Evolutionary conservation across 495 filamentous ascomycete genomes (phyloP).

Genomic region (Wilcoxina mikolae): DNA sequence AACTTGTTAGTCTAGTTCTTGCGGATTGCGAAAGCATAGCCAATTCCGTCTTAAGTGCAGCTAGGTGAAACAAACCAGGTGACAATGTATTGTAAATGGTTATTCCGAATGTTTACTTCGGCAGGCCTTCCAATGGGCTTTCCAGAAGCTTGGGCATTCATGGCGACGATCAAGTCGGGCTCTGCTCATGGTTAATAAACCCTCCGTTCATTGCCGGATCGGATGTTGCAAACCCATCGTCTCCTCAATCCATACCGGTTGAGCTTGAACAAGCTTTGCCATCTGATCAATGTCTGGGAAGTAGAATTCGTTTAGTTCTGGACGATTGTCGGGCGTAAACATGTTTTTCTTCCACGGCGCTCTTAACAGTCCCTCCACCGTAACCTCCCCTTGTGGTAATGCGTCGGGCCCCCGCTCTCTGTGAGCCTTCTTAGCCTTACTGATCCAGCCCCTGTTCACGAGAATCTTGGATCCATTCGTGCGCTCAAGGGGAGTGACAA

Average conservation of each 20-base stretch:
- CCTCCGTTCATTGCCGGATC: slow-evolving; percentile 4
- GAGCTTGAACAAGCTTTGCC: slow-evolving; percentile 69
- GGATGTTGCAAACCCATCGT: slow-evolving; percentile 55
- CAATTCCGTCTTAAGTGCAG: slow-evolving; percentile 3
- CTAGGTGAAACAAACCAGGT: slow-evolving; percentile 57
- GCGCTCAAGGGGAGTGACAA: slow-evolving; percentile 79
- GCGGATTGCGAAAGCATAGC: not conserved
- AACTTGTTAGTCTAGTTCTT: slow-evolving; percentile 4
- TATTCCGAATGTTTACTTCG: slow-evolving; percentile 88
- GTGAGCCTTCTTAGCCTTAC: slow-evolving; percentile 52
- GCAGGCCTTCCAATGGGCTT: slow-evolving; percentile 82
- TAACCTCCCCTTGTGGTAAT: slow-evolving; percentile 51
- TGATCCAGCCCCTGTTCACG: slow-evolving; percentile 82
- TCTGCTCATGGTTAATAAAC: slow-evolving; percentile 35
- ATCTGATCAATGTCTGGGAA: slow-evolving; percentile 91
- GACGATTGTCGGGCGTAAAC: slow-evolving; percentile 84
- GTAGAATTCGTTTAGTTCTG: slow-evolving; percentile 71
- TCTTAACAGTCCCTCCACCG: slow-evolving; percentile 67
- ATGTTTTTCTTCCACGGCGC: slow-evolving; percentile 93
- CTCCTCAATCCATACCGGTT: slow-evolving; percentile 89
- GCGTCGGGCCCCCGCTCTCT: slow-evolving; percentile 40
- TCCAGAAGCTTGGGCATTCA: slow-evolving; percentile 60
- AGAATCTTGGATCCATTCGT: slow-evolving; percentile 50
- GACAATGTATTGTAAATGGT: slow-evolving; percentile 95
- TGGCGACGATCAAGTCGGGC: slow-evolving; percentile 56